Evolutionary conservation across 345 rosid genomes (phyloP), one percentile per base, ranked within the genome.

Genomic region (Hibiscus trionum): DNA sequence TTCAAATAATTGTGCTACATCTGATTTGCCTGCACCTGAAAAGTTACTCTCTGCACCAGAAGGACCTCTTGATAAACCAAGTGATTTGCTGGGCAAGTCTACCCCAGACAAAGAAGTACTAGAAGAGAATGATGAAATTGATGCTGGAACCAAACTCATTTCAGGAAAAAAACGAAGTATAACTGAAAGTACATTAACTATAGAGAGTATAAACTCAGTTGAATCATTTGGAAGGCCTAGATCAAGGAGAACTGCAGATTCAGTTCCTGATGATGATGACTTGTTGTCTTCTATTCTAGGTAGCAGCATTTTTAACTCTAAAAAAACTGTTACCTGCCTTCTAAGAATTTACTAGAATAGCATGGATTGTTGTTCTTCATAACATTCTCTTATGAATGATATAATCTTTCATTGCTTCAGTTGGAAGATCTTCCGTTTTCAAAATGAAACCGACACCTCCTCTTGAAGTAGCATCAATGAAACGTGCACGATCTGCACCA

Each of bases 271-370:
- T 77, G 99, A 96, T 70, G 93, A 96, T 72, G 99, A 95, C 76
- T 74, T 96, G 78, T 75, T 96, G 58, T 93, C 98, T 79, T 96
- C 99, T 65, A 96, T 96, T 80, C 75, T 96, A 85, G 98, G 99
- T 96, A 92, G 66, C 29, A 16, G 61, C 14, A 35, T 2, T 63
- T 79, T 33, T 42, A 65, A 44, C n/a, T 42, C 17, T 21, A 2
- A 21, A 39, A 16, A 44, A 55, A 50, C 56, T 50, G 24, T 6
- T 19, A 11, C 15, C 17, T 53, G n/a, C 61, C 26, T 47, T 61
- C 29, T 11, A 49, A 9, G 49, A 37, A 37, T 57, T 35, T 35
- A 14, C 8, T 56, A 70, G 52, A 57, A 57, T 56, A 4, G 5
- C 16, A 29, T 56, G 47, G 39, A 52, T 11, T 62, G 50, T 39